Percentiles rank a stretch among this genome's conserved stretches.
Conservation (phyloP, 108 stramenopile species). For the Hondaea fermentalgiana region DNA sequence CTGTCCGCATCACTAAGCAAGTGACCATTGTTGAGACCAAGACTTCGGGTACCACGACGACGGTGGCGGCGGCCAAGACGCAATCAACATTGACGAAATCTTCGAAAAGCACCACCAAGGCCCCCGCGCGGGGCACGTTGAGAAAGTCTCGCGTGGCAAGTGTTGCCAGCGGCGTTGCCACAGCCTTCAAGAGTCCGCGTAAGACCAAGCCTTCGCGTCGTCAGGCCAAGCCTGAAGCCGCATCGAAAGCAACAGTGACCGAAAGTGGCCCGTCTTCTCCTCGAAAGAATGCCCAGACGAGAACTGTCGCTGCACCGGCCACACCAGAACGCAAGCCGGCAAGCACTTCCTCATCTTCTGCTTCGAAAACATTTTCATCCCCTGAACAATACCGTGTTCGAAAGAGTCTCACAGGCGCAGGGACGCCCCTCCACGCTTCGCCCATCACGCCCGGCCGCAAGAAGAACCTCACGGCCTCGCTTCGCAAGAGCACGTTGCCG, state of each 20-base stretch:
- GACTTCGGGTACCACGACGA: too few relatives aligned
- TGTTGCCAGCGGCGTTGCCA: neutral
- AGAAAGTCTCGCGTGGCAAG: neutral
- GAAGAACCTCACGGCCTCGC: neutral
- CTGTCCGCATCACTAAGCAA: too few relatives aligned
- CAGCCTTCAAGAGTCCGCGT: neutral
- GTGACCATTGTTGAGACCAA: too few relatives aligned
- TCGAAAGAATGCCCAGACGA: neutral
- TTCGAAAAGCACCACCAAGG: too few relatives aligned
- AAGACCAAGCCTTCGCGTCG: neutral
- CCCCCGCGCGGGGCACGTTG: too few relatives aligned
- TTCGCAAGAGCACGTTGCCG: neutral
- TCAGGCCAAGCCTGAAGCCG: neutral
- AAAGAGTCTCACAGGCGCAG: neutral
- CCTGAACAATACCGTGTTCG: neutral
- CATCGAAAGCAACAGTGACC: neutral
- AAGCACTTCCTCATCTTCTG: neutral
- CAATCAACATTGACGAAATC: too few relatives aligned
- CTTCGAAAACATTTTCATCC: neutral
- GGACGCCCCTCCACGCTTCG: neutral
- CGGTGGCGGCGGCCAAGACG: too few relatives aligned
- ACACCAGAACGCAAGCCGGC: neutral
- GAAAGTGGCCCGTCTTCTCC: neutral
- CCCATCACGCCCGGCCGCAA: neutral
- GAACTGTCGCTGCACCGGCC: neutral